Conservation (phyloP, 2,329 filamentous ascomycete genomes). For the Coniella lustricola region DNA sequence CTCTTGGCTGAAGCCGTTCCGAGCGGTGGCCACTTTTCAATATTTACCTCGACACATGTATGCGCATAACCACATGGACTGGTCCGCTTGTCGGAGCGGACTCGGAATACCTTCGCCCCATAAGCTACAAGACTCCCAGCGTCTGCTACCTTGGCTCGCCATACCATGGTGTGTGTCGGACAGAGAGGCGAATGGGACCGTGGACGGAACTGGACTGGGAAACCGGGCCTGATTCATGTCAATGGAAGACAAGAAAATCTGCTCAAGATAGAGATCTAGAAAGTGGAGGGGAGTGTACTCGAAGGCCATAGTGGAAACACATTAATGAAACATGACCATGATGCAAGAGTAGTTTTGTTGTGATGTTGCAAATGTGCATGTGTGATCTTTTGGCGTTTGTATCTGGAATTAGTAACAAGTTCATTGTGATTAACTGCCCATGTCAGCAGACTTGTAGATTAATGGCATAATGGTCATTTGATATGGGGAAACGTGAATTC, state of each 20-base stretch:
- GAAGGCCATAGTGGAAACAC: constrained; percentile 1
- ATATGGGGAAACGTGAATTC: too few species aligned
- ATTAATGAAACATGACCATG: constrained; percentile 13
- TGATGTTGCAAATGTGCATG: background rate
- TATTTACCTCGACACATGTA: constrained; percentile 1
- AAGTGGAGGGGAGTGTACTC: background rate
- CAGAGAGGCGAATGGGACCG: too few species aligned
- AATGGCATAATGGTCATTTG: too few species aligned
- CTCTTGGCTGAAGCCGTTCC: too few species aligned
- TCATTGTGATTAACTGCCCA: background rate
- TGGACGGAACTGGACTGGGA: too few species aligned
- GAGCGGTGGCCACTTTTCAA: background rate
- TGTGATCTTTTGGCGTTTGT: background rate
- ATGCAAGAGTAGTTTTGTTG: background rate
- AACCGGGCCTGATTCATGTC: too few species aligned
- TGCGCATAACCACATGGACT: constrained; percentile 2
- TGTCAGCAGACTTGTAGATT: too few species aligned
- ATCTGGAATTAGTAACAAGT: background rate
- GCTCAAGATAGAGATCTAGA: too few species aligned
- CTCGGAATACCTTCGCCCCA: too few species aligned
- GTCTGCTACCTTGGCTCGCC: too few species aligned
- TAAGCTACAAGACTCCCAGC: too few species aligned
- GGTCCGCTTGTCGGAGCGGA: background rate
- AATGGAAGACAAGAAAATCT: background rate
- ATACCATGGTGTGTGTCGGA: too few species aligned